A percentile compares a stretch with the other conserved stretches of the same genome.
phyloP scores from a whole-genome alignment of 176 grass and related monocot genomes.

The Luzula sylvatica region DNA sequence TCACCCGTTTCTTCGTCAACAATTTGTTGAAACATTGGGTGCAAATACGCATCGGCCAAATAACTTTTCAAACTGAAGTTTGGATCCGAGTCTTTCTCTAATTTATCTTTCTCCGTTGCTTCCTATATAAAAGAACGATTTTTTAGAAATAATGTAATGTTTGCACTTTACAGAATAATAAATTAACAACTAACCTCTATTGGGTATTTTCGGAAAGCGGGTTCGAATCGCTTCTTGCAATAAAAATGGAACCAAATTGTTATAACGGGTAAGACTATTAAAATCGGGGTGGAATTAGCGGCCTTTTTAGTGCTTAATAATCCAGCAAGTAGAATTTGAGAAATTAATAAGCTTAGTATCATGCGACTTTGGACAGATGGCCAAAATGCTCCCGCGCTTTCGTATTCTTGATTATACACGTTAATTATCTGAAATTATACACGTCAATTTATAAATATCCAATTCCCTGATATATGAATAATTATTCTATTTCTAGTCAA shows the following conservation, averaged over 20 bases:
- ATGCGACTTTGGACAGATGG: conserved; percentile 82
- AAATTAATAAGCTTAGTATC: conserved; percentile 79
- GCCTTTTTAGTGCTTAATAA: conserved; percentile 77
- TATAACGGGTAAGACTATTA: conserved; percentile 62
- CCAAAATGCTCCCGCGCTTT: conserved; percentile 87
- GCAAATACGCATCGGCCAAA: conserved; percentile 63
- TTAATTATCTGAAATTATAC: conserved; percentile 65
- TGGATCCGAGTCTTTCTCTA: conserved; percentile 49
- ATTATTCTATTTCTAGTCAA: too few species aligned
- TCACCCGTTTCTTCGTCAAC: conserved; percentile 22
- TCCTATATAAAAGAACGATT: conserved; percentile 35
- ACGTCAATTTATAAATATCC: not conserved
- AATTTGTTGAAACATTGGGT: conserved; percentile 55
- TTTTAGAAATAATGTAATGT: too few species aligned
- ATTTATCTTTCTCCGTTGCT: conserved; percentile 63
- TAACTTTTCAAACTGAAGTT: conserved; percentile 55
- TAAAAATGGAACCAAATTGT: conserved; percentile 93
- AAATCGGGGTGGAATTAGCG: conserved; percentile 74
- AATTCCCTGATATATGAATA: not conserved
- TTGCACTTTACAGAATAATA: too few species aligned
- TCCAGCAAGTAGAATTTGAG: conserved; percentile 65
- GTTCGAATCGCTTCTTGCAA: conserved; percentile 86
- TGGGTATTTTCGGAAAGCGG: conserved; percentile 86
- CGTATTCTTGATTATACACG: conserved; percentile 96
- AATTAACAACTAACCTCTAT: conserved; percentile 44